Conservation (phyloP, 2,329 filamentous ascomycete species). For the Clonostachys solani region DNA sequence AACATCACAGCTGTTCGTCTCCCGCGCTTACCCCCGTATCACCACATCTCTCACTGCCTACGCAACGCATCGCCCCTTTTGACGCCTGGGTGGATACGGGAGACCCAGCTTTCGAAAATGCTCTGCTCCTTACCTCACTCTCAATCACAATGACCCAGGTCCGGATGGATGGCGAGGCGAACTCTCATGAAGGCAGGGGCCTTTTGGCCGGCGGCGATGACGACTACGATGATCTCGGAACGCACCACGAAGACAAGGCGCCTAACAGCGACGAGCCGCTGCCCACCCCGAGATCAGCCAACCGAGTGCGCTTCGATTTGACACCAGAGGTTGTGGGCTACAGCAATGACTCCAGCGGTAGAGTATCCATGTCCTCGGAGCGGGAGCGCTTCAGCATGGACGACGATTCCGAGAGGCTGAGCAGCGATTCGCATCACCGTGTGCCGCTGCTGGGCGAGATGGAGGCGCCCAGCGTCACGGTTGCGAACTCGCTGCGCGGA, state of each 20-base stretch:
- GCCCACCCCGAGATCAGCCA: conserved; percentile 41
- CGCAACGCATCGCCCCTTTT: too few relatives aligned
- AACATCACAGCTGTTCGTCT: too few relatives aligned
- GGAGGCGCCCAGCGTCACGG: conserved; percentile 70
- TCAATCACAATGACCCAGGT: conserved; percentile 19
- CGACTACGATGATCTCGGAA: conserved; percentile 16
- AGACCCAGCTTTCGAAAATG: neutral
- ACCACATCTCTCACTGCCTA: too few relatives aligned
- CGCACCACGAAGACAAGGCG: neutral
- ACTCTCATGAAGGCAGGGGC: conserved; percentile 19
- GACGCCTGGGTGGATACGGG: neutral
- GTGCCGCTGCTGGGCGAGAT: conserved; percentile 76
- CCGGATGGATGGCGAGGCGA: conserved; percentile 18
- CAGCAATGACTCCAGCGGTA: conserved; percentile 9
- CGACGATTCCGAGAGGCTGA: conserved; percentile 39
- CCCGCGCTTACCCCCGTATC: too few relatives aligned
- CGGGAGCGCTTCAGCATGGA: conserved; percentile 37
- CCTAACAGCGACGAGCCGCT: neutral
- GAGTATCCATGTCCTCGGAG: conserved; percentile 12
- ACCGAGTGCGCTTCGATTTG: conserved; percentile 72
- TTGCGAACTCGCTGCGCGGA: conserved; percentile 52
- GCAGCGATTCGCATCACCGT: conserved; percentile 52
- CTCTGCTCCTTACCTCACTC: neutral
- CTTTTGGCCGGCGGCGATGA: conserved; percentile 17
- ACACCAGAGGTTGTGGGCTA: conserved; percentile 35